Evolutionary conservation across 169 alveolate genomes (phyloP), one percentile per base, ranked within the genome.

Genomic region (Fabrea salina): DNA sequence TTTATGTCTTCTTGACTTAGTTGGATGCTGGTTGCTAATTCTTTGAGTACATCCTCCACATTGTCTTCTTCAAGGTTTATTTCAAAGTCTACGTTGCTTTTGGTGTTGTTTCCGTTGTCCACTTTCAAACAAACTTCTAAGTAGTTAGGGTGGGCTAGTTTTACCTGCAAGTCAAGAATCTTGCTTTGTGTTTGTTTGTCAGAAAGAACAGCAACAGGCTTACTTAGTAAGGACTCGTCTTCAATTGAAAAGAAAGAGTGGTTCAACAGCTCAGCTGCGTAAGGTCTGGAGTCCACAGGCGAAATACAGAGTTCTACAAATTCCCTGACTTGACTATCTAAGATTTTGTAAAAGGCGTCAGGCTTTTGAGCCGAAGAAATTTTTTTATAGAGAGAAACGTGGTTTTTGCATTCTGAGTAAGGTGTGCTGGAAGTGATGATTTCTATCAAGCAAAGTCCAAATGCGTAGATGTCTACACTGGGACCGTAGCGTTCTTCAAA

Each of bases 391-490:
- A 95, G 89, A 43, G 82, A 78, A 1, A 92, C 94, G n/a, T 93
- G 90, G 43, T 89, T 91, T 66, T 83, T 75, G 56, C 98, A 95
- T 83, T 95, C 98, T 50, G 82, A 86, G 81, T 95, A 95, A 13
- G 97, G 97, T 51, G 89, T 89, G 44, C 83, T 89, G 58, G 83
- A 77, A 40, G 97, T 93, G 30, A 84, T 86, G 96, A 93, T 92
- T 81, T 91, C 98, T 40, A 96, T 87, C 75, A 94, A 81, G 43
- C 96, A 88, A 95, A 96, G 91, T 6, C 98, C 98, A 80, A 96
- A 94, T 13, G 97, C 95, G 89, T 96, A 96, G 33, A 96, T 94
- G 86, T 96, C 98, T 39, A 93, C 97, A 41, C 92, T 79, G 11
- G 95, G 91, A 6, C 96, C 97, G 80, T 96, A 96, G 79, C 86